phyloP scores from a whole-genome alignment of 176 grass and related monocot species.

The Ensete ventricosum region DNA sequence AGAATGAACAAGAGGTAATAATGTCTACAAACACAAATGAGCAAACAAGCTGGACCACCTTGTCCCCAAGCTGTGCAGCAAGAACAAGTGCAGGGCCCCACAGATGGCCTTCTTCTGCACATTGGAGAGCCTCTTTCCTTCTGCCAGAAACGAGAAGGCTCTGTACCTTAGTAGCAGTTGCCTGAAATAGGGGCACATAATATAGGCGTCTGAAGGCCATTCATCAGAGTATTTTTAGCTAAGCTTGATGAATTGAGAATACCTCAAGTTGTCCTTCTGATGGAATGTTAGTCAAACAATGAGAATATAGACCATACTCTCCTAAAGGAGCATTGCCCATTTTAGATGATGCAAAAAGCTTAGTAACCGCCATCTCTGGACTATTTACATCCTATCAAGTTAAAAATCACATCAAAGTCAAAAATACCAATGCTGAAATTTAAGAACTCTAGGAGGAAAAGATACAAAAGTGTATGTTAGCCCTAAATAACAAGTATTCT shows the following conservation, averaged over 20 bases:
- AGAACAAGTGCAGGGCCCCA: constrained; percentile 96
- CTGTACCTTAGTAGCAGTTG: constrained; percentile 81
- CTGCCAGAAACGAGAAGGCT: constrained; percentile 89
- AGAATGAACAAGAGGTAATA: constrained; percentile 18
- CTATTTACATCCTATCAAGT: constrained; percentile 60
- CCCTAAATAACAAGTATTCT: background rate
- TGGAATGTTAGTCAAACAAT: constrained; percentile 65
- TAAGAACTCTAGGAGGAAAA: background rate
- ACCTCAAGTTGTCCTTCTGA: constrained; percentile 82
- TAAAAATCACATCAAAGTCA: background rate
- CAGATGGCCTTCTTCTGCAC: constrained; percentile 86
- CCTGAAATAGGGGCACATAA: constrained; percentile 42
- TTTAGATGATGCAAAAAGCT: constrained; percentile 81
- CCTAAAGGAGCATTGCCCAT: constrained; percentile 26
- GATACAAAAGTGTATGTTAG: background rate
- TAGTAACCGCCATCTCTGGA: constrained; percentile 90
- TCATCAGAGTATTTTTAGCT: constrained; percentile 2
- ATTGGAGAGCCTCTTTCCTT: constrained; percentile 84
- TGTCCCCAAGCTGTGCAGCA: constrained; percentile 82
- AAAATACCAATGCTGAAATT: background rate
- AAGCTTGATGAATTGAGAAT: constrained; percentile 13
- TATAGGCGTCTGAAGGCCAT: background rate
- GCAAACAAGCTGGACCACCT: constrained; percentile 35
- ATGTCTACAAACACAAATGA: background rate
- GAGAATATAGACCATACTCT: constrained; percentile 35